phyloP scores from a whole-genome alignment of 2,329 filamentous ascomycete genomes.

The Fusarium algeriense region DNA sequence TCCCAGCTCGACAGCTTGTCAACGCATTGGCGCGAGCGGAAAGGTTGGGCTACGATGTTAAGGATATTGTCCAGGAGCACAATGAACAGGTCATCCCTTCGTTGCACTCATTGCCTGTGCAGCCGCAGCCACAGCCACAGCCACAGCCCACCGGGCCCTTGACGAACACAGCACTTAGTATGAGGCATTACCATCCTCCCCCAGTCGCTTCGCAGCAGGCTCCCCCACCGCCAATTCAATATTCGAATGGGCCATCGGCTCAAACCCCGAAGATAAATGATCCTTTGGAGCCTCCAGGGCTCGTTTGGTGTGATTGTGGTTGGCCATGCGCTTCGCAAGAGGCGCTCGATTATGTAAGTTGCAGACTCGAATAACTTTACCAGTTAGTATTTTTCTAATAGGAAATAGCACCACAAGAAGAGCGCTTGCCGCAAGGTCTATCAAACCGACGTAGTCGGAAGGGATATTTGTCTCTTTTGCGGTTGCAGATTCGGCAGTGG shows the following conservation, averaged over 20 bases:
- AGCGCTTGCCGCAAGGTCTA: conserved; percentile 41
- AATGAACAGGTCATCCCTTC: conserved; percentile 56
- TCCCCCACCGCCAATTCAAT: not conserved
- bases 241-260: not conserved
- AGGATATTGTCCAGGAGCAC: conserved; percentile 60
- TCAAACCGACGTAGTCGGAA: conserved; percentile 35
- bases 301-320: conserved; percentile 50
- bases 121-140: not conserved
- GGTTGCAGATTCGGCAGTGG: conserved; percentile 58
- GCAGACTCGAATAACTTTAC: not conserved
- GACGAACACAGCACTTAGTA: not conserved
- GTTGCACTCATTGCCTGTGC: conserved; percentile 28
- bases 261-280: not conserved
- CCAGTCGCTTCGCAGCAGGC: conserved; percentile 13
- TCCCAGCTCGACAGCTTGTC: conserved; percentile 66
- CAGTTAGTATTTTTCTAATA: conserved; percentile 25
- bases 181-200: conserved; percentile 7
- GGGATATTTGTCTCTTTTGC: conserved; percentile 60
- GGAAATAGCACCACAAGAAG: conserved; percentile 47
- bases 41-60: conserved; percentile 67
- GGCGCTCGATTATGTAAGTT: conserved; percentile 52
- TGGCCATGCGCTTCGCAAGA: conserved; percentile 52
- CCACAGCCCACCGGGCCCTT: conserved; percentile 3
- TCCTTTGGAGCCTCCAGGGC: conserved; percentile 5
- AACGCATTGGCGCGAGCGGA: conserved; percentile 69